These are phyloP conservation scores for Calonectria henricotiae DNA, from an alignment of 2,329 filamentous ascomycete genomes.

Conservation along the genomic window DNA sequence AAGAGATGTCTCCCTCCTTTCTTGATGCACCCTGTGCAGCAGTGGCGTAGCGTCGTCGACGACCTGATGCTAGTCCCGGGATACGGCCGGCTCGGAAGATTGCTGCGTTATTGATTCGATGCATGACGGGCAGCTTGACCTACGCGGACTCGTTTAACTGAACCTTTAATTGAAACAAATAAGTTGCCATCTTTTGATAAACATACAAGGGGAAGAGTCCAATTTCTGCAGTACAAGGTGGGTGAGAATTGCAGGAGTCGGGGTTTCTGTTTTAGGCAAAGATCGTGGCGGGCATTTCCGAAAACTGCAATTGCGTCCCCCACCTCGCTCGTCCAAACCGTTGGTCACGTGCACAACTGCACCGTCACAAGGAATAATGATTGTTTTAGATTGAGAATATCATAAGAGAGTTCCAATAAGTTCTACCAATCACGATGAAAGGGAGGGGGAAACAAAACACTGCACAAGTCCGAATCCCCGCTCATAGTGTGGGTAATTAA, in stretches of 20 bases:
- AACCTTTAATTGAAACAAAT: not conserved
- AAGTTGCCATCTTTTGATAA: not conserved
- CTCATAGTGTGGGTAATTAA: too few species aligned
- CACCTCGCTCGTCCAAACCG: not conserved
- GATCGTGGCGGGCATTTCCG: slow-evolving; percentile 13
- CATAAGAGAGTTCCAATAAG: too few species aligned
- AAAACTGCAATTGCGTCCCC: not conserved
- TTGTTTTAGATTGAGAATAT: too few species aligned
- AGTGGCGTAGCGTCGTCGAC: not conserved
- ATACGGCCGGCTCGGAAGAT: not conserved
- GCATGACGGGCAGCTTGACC: not conserved
- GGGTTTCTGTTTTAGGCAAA: slow-evolving; percentile 8
- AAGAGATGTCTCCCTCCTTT: slow-evolving; percentile 28
- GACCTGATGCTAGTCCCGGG: not conserved
- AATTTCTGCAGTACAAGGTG: not conserved
- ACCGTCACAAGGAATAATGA: too few species aligned
- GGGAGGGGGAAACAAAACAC: too few species aligned
- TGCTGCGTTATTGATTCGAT: slow-evolving; percentile 8
- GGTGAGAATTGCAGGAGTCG: not conserved
- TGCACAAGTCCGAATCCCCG: too few species aligned
- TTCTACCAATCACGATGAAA: too few species aligned
- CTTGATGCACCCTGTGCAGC: not conserved
- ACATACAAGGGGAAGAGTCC: not conserved
- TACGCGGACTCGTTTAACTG: not conserved
- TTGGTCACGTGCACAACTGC: not conserved